These are phyloP conservation scores for Talaromyces sp. DNA, from an alignment of 2,329 filamentous ascomycete genomes.

Conservation along the genomic window DNA sequence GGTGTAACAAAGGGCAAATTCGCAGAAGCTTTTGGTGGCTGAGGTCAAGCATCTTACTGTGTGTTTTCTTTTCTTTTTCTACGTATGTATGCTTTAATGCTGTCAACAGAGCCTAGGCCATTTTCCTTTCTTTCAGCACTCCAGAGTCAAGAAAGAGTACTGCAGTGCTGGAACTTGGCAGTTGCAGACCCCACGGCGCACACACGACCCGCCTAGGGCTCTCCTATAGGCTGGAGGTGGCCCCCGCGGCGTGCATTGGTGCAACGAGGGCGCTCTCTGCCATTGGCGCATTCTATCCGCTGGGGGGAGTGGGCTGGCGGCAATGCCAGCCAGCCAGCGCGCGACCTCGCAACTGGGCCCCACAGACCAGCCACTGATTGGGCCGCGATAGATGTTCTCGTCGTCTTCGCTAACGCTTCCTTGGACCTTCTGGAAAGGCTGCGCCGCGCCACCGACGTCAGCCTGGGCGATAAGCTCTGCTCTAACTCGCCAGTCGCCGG, in stretches of 20 bases:
- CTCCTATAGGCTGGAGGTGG: not conserved
- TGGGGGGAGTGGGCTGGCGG: not conserved
- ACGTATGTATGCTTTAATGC: too few species aligned
- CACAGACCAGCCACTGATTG: not conserved
- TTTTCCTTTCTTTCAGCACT: not conserved
- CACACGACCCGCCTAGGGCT: not conserved
- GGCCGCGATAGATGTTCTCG: not conserved
- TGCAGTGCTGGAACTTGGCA: not conserved
- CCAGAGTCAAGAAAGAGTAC: not conserved
- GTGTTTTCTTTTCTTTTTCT: not conserved
- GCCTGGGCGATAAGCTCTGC: not conserved
- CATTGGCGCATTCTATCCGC: not conserved
- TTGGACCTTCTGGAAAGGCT: slow-evolving; percentile 6
- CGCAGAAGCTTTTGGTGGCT: not conserved
- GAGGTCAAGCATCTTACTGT: not conserved
- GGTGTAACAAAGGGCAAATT: not conserved
- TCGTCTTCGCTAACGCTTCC: slow-evolving; percentile 7
- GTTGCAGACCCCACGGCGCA: not conserved
- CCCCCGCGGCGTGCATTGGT: not conserved
- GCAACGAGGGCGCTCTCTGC: not conserved
- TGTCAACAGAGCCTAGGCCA: too few species aligned
- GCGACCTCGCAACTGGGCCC: not conserved
- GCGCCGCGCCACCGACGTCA: not conserved
- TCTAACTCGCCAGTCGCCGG: not conserved
- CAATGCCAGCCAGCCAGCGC: not conserved